Conservation (phyloP, 805 yeast genomes). For the Barnettozyma siamensis region DNA sequence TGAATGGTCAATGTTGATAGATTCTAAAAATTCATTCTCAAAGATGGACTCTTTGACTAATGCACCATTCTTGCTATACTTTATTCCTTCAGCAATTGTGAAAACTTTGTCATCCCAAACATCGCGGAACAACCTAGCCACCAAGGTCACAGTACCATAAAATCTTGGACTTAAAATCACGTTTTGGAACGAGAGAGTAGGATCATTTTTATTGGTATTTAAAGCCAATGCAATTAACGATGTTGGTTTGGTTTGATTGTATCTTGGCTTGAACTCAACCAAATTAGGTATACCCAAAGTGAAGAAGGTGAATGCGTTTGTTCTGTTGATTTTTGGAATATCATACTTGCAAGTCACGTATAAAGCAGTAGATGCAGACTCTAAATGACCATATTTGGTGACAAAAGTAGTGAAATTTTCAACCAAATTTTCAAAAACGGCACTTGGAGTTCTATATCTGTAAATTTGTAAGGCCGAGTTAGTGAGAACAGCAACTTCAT, state of each 20-base stretch:
- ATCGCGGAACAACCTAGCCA: slow-evolving; percentile 72
- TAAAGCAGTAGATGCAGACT: slow-evolving; percentile 84
- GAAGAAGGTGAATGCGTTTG: slow-evolving; percentile 38
- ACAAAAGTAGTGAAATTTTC: slow-evolving; percentile 68
- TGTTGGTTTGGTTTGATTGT: slow-evolving; percentile 20
- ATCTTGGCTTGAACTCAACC: slow-evolving; percentile 37
- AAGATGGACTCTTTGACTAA: slow-evolving; percentile 26
- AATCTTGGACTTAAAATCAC: slow-evolving; percentile 90
- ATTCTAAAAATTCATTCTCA: slow-evolving; percentile 34
- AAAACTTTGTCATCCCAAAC: slow-evolving; percentile 77
- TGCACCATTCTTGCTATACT: slow-evolving; percentile 30
- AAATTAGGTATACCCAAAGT: slow-evolving; percentile 37
- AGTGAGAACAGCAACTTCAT: slow-evolving; percentile 78
- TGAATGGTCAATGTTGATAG: slow-evolving; percentile 36
- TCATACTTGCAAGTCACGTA: slow-evolving; percentile 75
- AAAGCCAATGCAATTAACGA: slow-evolving; percentile 12
- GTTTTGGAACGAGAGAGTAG: slow-evolving; percentile 48
- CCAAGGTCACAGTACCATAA: slow-evolving; percentile 76
- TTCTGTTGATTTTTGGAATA: slow-evolving; percentile 44
- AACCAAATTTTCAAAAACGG: slow-evolving; percentile 62
- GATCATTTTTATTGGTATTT: slow-evolving; percentile 4
- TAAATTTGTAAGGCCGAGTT: slow-evolving; percentile 70
- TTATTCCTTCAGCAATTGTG: slow-evolving; percentile 28
- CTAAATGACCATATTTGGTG: slow-evolving; percentile 77
- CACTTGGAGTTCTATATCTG: slow-evolving; percentile 74